Evolutionary conservation across 2,329 filamentous ascomycete genomes (phyloP), one percentile per base, ranked within the genome.

Genomic region (Calonectria henricotiae): DNA sequence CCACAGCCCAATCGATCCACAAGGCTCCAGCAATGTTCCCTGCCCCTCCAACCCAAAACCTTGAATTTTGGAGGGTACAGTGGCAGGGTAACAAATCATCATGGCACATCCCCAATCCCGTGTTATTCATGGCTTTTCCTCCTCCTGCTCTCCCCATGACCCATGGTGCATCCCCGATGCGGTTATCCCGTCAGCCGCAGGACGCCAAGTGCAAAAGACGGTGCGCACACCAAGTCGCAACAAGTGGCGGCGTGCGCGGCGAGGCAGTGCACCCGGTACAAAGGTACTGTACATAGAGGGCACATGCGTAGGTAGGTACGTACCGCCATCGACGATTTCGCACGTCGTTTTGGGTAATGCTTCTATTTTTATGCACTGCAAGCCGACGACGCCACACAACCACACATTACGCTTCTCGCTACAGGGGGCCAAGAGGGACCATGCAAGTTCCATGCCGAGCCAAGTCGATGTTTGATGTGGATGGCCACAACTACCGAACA

Each of bases 321-420:
- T 55, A 55, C 32, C 35, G 13, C 35, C 13, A 8, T 15, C 15
- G 41, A n/a, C 1, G 27, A 7, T 30, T 49, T 32, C 20, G 55
- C 39, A 23, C 35, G 12, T 27, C 13, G 27, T 60, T n/a, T 62
- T 11, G 44, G 32, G 32, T 41, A 20, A 39, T 32, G 27, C 5
- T 65, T 65, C 51, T 58, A 65, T 65, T 65, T 71, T 65, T 65
- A 68, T 58, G 30, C 32, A 39, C 15, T 39, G 32, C 32, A 39
- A 13, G 20, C 35, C 46, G 5, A 25, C 23, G 46, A 5, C 27
- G 27, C 27, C 27, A 30, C 27, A 30, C 27, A 30, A 30, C 23
- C 46, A 49, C 35, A 58, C 51, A 25, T 27, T 25, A 51, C 47
- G 17, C 47, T 27, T 39, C 20, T 20, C 20, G 20, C 20, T 20